Evolutionary conservation across 148 eudicot genomes (phyloP), one percentile per base, ranked within the genome.

Genomic region (Cornus controversa): DNA sequence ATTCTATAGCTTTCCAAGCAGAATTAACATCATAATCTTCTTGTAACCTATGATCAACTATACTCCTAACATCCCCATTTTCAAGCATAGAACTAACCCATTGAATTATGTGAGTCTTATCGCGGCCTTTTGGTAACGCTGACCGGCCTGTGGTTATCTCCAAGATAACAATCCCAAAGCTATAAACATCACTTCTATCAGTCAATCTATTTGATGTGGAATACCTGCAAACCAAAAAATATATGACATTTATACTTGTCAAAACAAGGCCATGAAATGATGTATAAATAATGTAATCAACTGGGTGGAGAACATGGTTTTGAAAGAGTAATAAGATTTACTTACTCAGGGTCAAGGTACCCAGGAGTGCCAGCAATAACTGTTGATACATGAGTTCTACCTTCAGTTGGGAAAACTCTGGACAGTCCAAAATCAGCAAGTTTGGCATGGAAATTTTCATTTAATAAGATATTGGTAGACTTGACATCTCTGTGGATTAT

Each of bases 271-370:
- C 27, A 25, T 67, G 36, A 74, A 29, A n/a, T n/a, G n/a, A n/a
- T n/a, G n/a, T n/a, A n/a, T n/a, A n/a, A n/a, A n/a, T n/a, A n/a
- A n/a, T n/a, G n/a, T n/a, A n/a, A n/a, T n/a, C n/a, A n/a, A n/a
- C n/a, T n/a, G n/a, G n/a, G n/a, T n/a, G n/a, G n/a, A n/a, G n/a
- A n/a, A n/a, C n/a, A n/a, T n/a, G n/a, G 45, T 40, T 40, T 40
- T 40, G 6, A 40, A 40, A 40, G 4, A 8, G 45, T 5, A 40
- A 40, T 40, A 9, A 40, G 45, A 40, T 40, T 40, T 40, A 75
- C 87, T 82, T 84, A 84, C 90, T 87, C 84, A 25, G 87, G 87
- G 82, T 85, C 90, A 73, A 79, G 62, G 76, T 87, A 40, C 8
- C 45, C 45, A 40, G 45, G 45, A 40, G 45, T 40, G 8, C 45